A percentile compares a stretch with the other conserved stretches of the same genome.
Conservation (phyloP, 306 rosid species). For the Vigna angularis region DNA sequence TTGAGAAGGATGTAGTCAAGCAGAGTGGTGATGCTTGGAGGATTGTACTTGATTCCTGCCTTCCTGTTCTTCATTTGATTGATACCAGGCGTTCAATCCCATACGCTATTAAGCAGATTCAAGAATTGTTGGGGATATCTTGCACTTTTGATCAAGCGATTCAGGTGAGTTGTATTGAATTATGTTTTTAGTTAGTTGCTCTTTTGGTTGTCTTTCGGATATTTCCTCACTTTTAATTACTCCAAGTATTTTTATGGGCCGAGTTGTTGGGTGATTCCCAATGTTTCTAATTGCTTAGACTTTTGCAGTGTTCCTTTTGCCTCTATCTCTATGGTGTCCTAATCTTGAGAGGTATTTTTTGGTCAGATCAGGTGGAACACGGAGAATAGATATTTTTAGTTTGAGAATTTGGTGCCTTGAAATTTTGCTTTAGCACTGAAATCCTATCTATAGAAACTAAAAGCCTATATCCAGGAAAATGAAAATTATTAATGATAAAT, state of each 20-base stretch:
- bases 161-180: slow-evolving; percentile 53
- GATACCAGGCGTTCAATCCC: slow-evolving; percentile 90
- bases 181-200: slow-evolving; percentile 3
- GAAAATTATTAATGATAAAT: neutral
- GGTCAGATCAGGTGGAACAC: no score
- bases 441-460: neutral
- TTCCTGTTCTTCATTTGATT: slow-evolving; percentile 88
- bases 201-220: slow-evolving; percentile 20
- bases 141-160: slow-evolving; percentile 89
- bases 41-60: slow-evolving; percentile 81
- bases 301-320: no score
- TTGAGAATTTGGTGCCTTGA: neutral
- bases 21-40: slow-evolving; percentile 99
- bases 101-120: slow-evolving; percentile 84
- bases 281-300: no score
- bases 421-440: neutral
- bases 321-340: no score
- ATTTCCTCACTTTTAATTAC: neutral
- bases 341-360: no score
- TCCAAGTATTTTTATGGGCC: neutral
- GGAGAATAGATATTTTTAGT: neutral
- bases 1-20: slow-evolving; percentile 76
- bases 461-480: neutral
- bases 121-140: slow-evolving; percentile 84
- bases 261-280: no score